These are phyloP conservation scores for Iris macrosiphon DNA, from an alignment of 106 monocot species.

Conservation along the genomic window DNA sequence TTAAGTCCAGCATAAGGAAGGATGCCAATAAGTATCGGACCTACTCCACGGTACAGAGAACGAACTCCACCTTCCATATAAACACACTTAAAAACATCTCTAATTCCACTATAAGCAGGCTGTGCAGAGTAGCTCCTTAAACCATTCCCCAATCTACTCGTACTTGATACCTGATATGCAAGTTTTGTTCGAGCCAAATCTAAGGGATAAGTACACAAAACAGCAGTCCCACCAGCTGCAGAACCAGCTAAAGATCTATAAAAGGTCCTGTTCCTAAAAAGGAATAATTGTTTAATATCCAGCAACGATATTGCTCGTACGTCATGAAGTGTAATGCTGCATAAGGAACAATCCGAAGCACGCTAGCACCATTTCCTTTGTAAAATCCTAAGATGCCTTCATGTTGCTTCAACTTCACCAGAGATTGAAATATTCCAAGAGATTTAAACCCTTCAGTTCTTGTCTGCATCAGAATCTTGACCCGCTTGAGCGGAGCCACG, in stretches of 20 bases:
- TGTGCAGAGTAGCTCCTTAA: too few species aligned
- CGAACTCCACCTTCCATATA: too few species aligned
- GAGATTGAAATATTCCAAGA: conserved; percentile 60
- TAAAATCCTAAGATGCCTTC: conserved; percentile 84
- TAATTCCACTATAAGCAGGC: too few species aligned
- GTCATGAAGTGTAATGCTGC: conserved; percentile 93
- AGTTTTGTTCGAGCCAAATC: conserved; percentile 93
- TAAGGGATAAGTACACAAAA: conserved; percentile 91
- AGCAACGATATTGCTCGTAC: conserved; percentile 79
- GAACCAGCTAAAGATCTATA: conserved; percentile 95
- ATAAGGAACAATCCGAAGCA: conserved; percentile 90
- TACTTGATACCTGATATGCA: conserved; percentile 98
- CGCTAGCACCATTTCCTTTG: conserved; percentile 95
- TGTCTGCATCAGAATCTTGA: conserved; percentile 67
- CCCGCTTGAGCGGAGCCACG: conserved; percentile 44
- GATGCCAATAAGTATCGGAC: conserved; percentile 80
- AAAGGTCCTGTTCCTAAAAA: conserved; percentile 70
- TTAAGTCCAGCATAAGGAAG: conserved; percentile 92
- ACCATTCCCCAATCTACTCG: too few species aligned
- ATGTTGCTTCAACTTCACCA: conserved; percentile 64
- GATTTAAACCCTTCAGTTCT: conserved; percentile 69
- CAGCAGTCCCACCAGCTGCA: conserved; percentile 92
- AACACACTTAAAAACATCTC: too few species aligned
- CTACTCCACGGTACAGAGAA: too few species aligned
- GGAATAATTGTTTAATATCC: conserved; percentile 74